phyloP scores from a whole-genome alignment of 2,329 filamentous ascomycete genomes.

The Neospermospora avenae region DNA sequence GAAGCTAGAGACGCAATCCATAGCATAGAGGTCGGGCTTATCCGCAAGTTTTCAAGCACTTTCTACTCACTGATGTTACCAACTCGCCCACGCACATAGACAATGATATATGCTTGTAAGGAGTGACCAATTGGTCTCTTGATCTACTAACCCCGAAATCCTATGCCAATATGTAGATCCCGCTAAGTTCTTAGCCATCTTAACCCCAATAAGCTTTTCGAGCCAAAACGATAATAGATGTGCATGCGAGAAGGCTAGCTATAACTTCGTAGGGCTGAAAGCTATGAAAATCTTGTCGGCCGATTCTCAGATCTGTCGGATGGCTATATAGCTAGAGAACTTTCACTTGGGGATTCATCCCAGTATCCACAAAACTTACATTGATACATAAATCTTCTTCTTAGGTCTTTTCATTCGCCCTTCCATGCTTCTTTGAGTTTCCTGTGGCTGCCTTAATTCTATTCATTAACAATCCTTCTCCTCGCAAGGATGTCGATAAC shows the following conservation, averaged over 20 bases:
- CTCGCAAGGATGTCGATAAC: neutral
- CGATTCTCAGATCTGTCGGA: neutral
- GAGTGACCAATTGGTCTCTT: neutral
- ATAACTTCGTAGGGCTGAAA: neutral
- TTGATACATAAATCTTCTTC: neutral
- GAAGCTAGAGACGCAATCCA: neutral
- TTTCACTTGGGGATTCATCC: neutral
- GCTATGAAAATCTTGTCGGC: neutral
- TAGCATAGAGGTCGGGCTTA: neutral
- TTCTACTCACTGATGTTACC: neutral
- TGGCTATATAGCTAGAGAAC: neutral
- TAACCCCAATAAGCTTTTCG: neutral
- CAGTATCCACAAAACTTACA: neutral
- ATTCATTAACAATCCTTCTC: neutral
- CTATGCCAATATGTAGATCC: neutral
- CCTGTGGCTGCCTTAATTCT: neutral
- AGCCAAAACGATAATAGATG: neutral
- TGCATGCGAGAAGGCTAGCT: neutral
- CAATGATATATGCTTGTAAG: neutral
- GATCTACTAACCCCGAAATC: neutral
- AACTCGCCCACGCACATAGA: neutral
- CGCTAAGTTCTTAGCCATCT: neutral
- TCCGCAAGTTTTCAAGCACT: neutral
- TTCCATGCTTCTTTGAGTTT: neutral
- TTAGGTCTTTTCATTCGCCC: slow-evolving; percentile 1